Base-by-base conservation (phyloP, 169 alveolate genomes). In the Cryptosporidium parvum region DNA sequence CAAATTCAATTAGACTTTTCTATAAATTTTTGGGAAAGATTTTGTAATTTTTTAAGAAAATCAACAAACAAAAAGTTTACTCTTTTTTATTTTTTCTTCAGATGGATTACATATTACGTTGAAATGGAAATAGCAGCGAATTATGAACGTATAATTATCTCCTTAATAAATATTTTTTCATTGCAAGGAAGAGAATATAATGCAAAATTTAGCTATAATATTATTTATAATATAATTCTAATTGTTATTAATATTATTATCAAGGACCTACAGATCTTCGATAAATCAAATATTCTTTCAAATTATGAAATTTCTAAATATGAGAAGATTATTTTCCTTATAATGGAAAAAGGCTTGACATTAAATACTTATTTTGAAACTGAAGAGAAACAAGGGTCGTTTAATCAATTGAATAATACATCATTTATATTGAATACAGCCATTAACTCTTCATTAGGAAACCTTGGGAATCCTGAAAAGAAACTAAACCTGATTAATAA, bases 1-100 rank as follows among this genome's bases (percentile, higher is more conserved):
- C 14, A 29, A 2, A 42, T 44, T 29, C 33, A 44, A 26, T 39
- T 80, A 21, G 59, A 80, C 52, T 29, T 45, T 42, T 59, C 89
- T 29, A 61, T 80, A 12, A 14, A n/a, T 42, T 80, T 80, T 48
- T 80, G 89, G 89, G 89, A 37, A 37, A 65, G 75, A 39, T 80
- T 33, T 80, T 31, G 42, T 26, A 37, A 59, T 31, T 59, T 37
- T 59, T n/a, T 73, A 6, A 52, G 26, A 18, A 23, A 53, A 18
- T 37, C 45, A n/a, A 10, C 6, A n/a, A 10, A 56, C 33, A 73
- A 18, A 51, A 39, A 51, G 48, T 59, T 80, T 51, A 35, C 52
- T 23, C 62, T 80, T 44, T 59, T 45, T 42, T 62, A 80, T 48
- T 42, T 80, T 48, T 80, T 80, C 37, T 62, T 80, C 18, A 37